Percentiles rank a stretch among this genome's conserved stretches.
Evolutionary conservation across 169 alveolate species (phyloP).

Genomic region (Plasmodium fragile): DNA sequence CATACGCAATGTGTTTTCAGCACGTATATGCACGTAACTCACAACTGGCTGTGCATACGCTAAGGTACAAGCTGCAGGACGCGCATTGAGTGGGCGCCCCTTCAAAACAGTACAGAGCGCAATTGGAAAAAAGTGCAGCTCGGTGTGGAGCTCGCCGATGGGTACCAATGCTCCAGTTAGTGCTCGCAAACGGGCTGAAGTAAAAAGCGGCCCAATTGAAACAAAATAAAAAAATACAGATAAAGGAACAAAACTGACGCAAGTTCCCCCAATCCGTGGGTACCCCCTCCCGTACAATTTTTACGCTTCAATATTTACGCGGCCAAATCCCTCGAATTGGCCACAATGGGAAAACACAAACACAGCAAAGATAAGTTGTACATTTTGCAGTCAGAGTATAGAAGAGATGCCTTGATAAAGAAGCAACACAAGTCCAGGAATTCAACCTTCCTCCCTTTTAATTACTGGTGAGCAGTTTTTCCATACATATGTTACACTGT

Average conservation of each 20-base stretch:
- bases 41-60: neutral
- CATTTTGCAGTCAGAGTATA: conserved; percentile 90
- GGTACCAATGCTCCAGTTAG: neutral
- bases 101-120: neutral
- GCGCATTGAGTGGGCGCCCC: neutral
- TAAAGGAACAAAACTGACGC: neutral
- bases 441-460: conserved; percentile 46
- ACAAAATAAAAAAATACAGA: neutral
- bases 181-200: neutral
- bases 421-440: conserved; percentile 69
- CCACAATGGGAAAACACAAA: conserved; percentile 92
- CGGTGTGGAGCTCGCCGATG: neutral
- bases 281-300: neutral
- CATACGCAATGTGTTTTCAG: neutral
- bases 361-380: conserved; percentile 94
- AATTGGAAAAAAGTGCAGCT: neutral
- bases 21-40: neutral
- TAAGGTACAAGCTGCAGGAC: neutral
- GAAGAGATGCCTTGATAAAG: conserved; percentile 86
- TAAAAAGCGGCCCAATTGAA: neutral
- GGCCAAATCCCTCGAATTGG: neutral
- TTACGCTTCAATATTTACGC: conserved; percentile 1
- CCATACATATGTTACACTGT: neutral
- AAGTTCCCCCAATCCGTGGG: neutral
- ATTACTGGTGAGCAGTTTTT: conserved; percentile 49